phyloP scores from a whole-genome alignment of 345 rosid species.

The Anacardium occidentale region DNA sequence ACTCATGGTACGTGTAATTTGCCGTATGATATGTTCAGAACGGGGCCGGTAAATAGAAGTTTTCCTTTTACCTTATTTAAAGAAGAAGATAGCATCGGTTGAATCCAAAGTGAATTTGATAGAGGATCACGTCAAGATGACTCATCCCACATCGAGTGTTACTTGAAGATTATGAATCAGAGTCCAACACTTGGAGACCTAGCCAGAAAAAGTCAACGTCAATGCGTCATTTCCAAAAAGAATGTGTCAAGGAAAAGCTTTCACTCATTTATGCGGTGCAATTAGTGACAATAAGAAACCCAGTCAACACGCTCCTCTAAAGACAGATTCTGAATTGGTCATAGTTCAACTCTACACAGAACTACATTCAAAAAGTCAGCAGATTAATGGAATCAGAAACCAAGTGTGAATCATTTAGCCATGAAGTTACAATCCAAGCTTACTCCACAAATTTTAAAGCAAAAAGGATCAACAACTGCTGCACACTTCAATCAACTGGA shows the following conservation, averaged over 20 bases:
- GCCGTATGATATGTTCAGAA: no score
- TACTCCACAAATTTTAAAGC: no score
- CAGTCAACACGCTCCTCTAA: background rate
- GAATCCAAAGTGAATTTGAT: background rate
- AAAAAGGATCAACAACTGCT: no score
- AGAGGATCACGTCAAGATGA: background rate
- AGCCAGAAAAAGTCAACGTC: constrained; percentile 11
- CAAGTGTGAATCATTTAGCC: no score
- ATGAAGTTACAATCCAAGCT: no score
- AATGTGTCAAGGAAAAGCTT: background rate
- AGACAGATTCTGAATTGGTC: background rate
- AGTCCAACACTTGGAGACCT: background rate
- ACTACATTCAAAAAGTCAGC: no score
- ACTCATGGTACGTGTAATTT: no score
- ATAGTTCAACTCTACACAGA: no score
- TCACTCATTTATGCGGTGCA: background rate
- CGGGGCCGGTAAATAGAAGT: no score
- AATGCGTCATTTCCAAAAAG: background rate
- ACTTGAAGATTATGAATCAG: background rate
- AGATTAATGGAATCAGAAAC: no score
- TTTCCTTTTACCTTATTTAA: no score
- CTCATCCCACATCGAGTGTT: background rate
- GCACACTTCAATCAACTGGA: background rate
- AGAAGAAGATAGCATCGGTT: background rate
- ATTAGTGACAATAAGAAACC: background rate